phyloP scores from a whole-genome alignment of 2,329 filamentous ascomycete species.

The Cladosporium sp. region DNA sequence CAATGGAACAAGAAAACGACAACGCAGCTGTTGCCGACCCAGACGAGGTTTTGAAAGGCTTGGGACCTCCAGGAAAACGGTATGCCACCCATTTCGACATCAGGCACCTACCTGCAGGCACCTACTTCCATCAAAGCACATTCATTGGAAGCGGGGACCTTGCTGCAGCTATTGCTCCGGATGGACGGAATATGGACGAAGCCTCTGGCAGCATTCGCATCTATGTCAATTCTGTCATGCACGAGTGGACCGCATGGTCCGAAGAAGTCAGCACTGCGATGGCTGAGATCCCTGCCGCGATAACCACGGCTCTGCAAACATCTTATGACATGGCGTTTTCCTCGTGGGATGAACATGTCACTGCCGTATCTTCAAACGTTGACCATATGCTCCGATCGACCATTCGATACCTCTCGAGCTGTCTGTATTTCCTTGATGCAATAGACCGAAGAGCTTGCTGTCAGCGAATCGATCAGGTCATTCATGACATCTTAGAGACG shows the following conservation, averaged over 20 bases:
- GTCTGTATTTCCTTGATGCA: conserved; percentile 51
- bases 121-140: conserved; percentile 53
- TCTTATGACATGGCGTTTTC: conserved; percentile 3
- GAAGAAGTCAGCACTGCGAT: conserved; percentile 50
- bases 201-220: conserved; percentile 38
- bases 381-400: conserved; percentile 41
- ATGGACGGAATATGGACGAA: conserved; percentile 41
- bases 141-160: conserved; percentile 58
- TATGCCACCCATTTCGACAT: conserved; percentile 54
- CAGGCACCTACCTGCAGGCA: conserved; percentile 45
- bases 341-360: conserved; percentile 1
- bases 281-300: conserved; percentile 32
- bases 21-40: background rate
- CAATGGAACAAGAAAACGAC: conserved; percentile 2
- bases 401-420: conserved; percentile 46
- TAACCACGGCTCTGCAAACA: conserved; percentile 24
- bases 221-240: conserved; percentile 27
- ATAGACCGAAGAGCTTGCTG: conserved; percentile 50
- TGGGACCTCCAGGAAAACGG: conserved; percentile 45
- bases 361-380: conserved; percentile 13
- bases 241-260: conserved; percentile 52
- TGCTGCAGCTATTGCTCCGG: conserved; percentile 39
- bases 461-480: conserved; percentile 37
- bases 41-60: conserved; percentile 33
- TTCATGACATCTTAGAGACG: conserved; percentile 32